phyloP scores from a whole-genome alignment of 2,329 filamentous ascomycete species.

The Pseudopithomyces chartarum region DNA sequence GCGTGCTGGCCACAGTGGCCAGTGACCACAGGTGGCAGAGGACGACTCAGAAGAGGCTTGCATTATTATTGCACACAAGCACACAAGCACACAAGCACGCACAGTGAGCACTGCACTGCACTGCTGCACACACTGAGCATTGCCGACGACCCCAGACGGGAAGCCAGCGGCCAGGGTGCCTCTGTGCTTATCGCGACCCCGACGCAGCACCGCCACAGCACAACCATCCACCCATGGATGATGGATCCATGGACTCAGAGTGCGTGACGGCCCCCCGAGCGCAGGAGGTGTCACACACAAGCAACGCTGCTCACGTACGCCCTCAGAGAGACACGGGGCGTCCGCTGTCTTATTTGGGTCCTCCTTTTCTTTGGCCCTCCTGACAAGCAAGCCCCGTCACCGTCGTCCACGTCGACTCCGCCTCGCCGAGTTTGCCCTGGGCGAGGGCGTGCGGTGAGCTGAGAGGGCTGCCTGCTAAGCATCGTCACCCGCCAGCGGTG shows the following conservation, averaged over 20 bases:
- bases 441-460: background rate
- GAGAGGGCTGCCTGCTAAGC: background rate
- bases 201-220: background rate
- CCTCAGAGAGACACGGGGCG: background rate
- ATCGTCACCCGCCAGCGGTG: constrained; percentile 4
- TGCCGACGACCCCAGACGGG: background rate
- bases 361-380: background rate
- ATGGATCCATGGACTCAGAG: no score
- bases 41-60: no score
- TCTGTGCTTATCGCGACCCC: background rate
- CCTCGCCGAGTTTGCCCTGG: constrained; percentile 10
- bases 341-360: background rate
- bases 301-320: constrained; percentile 3
- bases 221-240: no score
- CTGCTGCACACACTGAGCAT: background rate
- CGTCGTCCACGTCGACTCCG: background rate
- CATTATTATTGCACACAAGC: no score
- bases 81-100: no score
- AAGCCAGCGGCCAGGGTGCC: no score
- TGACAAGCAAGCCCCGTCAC: no score
- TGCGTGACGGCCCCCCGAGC: background rate
- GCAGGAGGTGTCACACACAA: background rate
- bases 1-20: no score
- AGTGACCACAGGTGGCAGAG: no score
- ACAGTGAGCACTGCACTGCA: background rate